phyloP scores from a whole-genome alignment of 306 rosid genomes.

The Rosa rugosa region DNA sequence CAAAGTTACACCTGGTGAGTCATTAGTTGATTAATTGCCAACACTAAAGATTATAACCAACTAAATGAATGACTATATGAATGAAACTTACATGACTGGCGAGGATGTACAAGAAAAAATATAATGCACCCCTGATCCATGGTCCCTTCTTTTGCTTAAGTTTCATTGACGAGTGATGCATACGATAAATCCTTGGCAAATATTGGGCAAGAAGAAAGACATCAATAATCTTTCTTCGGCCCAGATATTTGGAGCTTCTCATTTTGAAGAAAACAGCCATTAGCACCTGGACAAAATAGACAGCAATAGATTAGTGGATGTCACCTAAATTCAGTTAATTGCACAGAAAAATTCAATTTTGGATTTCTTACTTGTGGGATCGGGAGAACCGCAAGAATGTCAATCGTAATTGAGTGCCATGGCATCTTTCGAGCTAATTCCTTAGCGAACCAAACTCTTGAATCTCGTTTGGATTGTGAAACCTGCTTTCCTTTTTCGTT shows the following conservation, averaged over 20 bases:
- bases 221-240: conserved; percentile 20
- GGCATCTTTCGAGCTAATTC: neutral
- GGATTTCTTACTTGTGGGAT: conserved; percentile 35
- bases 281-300: conserved; percentile 16
- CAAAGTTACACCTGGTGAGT: too few species aligned
- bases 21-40: neutral
- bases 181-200: conserved; percentile 28
- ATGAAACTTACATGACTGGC: conserved; percentile 35
- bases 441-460: neutral
- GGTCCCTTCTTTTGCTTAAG: conserved; percentile 16
- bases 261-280: conserved; percentile 10
- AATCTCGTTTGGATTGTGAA: neutral
- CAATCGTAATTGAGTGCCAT: conserved; percentile 14
- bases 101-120: conserved; percentile 27
- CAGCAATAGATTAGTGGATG: neutral
- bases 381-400: conserved; percentile 38
- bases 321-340: too few species aligned
- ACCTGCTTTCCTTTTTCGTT: neutral
- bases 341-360: neutral
- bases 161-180: conserved; percentile 18
- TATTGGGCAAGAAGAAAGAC: conserved; percentile 29
- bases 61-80: neutral
- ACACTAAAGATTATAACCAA: neutral
- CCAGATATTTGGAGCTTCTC: conserved; percentile 22
- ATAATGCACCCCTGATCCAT: conserved; percentile 28